Percentiles rank a stretch among this genome's conserved stretches.
Evolutionary conservation across 495 filamentous ascomycete species (phyloP).

Genomic region (Chaetomium fimeti): DNA sequence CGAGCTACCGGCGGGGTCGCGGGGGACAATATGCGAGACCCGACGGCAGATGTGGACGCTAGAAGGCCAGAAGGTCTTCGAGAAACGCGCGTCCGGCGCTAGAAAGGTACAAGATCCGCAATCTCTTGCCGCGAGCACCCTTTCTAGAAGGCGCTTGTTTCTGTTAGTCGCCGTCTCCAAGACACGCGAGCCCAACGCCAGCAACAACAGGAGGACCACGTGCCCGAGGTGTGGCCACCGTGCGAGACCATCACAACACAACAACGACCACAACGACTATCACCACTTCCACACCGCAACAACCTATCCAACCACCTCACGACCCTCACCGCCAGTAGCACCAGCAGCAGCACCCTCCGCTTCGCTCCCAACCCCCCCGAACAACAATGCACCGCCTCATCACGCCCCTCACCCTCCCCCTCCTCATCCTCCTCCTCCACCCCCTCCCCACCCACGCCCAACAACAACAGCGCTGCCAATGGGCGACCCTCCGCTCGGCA

Average conservation of each 20-base stretch:
- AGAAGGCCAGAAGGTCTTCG: background rate
- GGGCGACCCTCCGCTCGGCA: background rate
- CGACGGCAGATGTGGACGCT: conserved; percentile 3
- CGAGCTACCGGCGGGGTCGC: background rate
- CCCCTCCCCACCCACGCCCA: background rate
- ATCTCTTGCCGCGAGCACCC: background rate
- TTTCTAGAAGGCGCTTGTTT: background rate
- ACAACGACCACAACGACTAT: background rate
- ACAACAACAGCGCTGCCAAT: background rate
- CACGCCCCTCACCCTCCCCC: background rate
- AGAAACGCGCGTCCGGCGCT: background rate
- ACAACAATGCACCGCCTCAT: background rate
- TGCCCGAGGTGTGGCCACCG: background rate
- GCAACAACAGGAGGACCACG: too few species aligned
- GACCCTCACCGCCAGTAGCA: background rate
- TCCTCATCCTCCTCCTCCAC: background rate
- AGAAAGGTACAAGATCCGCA: background rate
- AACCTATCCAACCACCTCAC: background rate
- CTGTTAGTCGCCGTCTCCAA: background rate
- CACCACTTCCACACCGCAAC: background rate
- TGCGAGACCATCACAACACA: background rate
- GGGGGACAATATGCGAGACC: background rate
- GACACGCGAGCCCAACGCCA: background rate
- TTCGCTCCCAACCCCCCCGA: background rate
- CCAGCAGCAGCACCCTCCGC: too few species aligned